phyloP scores from a whole-genome alignment of 805 yeast genomes.

The Clavispora phyllophila region DNA sequence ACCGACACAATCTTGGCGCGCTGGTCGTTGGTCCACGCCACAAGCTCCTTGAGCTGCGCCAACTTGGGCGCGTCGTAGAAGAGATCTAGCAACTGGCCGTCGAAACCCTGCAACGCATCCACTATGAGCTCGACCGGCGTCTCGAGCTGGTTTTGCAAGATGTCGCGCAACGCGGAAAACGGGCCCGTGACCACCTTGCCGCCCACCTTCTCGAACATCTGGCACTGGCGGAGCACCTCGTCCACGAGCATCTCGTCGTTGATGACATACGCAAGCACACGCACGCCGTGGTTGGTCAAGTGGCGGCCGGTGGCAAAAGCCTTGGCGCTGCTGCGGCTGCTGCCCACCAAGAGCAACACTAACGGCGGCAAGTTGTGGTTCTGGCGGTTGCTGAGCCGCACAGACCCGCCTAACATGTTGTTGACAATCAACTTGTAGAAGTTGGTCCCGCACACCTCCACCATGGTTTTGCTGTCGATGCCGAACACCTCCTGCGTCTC shows the following conservation, averaged over 20 bases:
- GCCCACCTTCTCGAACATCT: constrained; percentile 55
- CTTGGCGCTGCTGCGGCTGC: constrained; percentile 66
- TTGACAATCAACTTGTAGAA: constrained; percentile 54
- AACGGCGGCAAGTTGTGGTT: constrained; percentile 80
- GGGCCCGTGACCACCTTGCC: constrained; percentile 52
- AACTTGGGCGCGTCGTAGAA: constrained; percentile 35
- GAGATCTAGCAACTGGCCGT: constrained; percentile 60
- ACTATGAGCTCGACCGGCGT: constrained; percentile 75
- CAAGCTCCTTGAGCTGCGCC: constrained; percentile 37
- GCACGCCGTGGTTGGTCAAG: constrained; percentile 64
- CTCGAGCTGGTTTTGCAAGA: constrained; percentile 43
- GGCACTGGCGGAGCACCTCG: constrained; percentile 46
- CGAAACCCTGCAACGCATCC: constrained; percentile 85
- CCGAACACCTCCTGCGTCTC: constrained; percentile 46
- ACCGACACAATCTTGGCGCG: constrained; percentile 53
- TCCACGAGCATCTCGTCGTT: constrained; percentile 36
- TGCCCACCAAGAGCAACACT: constrained; percentile 67
- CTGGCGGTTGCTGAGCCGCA: constrained; percentile 49
- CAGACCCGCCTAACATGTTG: constrained; percentile 60
- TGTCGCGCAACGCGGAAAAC: constrained; percentile 31
- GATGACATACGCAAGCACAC: constrained; percentile 52
- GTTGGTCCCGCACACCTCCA: constrained; percentile 68
- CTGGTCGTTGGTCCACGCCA: constrained; percentile 62
- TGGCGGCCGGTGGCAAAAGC: constrained; percentile 79
- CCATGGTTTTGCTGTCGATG: constrained; percentile 41